Conservation (phyloP, 345 rosid species). For the Murraya paniculata region DNA sequence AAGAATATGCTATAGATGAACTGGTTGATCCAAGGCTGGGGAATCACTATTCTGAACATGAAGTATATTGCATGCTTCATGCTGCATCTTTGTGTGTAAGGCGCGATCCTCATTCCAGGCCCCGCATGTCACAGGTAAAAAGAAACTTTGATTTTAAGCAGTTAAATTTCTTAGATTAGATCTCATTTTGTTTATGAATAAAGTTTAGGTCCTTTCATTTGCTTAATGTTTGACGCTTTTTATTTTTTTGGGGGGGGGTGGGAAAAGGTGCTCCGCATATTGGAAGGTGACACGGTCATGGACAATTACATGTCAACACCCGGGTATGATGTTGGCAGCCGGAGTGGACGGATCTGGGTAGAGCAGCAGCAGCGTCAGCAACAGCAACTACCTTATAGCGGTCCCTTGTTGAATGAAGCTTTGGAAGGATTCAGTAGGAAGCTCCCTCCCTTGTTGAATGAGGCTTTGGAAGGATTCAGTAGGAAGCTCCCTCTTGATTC, state of each 20-base stretch:
- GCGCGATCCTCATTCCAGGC: constrained; percentile 86
- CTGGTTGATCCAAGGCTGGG: constrained; percentile 74
- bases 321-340: constrained; percentile 71
- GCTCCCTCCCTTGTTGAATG: constrained; percentile 45
- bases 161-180: background rate
- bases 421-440: constrained; percentile 61
- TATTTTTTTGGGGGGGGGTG: constrained; percentile 1
- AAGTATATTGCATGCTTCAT: constrained; percentile 92
- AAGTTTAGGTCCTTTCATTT: background rate
- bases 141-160: constrained; percentile 2
- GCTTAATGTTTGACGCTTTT: constrained; percentile 6
- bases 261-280: constrained; percentile 84
- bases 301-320: constrained; percentile 75
- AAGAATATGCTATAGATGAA: constrained; percentile 81
- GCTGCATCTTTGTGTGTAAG: constrained; percentile 90
- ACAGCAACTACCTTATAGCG: constrained; percentile 41
- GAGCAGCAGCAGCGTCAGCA: constrained; percentile 44
- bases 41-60: constrained; percentile 59
- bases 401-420: constrained; percentile 44
- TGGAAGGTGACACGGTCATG: constrained; percentile 88
- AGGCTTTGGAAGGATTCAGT: constrained; percentile 55
- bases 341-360: constrained; percentile 76
- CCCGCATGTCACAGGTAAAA: constrained; percentile 95
- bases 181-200: background rate
- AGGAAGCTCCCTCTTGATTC: constrained; percentile 59